Conservation (phyloP, 2,329 filamentous ascomycete species). For the Diaporthe sp. region DNA sequence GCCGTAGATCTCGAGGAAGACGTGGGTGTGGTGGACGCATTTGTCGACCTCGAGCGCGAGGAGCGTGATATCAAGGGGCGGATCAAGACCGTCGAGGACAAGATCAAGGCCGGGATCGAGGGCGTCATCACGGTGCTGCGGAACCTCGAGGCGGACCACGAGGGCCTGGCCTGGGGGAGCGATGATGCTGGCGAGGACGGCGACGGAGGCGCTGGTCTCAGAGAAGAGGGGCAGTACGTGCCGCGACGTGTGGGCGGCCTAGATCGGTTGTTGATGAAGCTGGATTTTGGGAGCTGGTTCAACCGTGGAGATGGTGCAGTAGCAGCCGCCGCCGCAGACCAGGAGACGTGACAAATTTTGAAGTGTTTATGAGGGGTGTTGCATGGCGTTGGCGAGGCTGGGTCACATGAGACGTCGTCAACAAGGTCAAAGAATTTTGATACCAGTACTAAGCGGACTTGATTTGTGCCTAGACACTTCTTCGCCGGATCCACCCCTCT, state of each 20-base stretch:
- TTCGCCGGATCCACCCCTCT: not conserved
- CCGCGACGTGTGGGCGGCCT: conserved; percentile 82
- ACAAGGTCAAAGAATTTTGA: not conserved
- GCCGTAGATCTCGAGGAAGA: conserved; percentile 85
- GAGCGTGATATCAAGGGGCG: conserved; percentile 74
- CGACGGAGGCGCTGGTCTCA: conserved; percentile 41
- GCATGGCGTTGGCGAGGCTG: conserved; percentile 15
- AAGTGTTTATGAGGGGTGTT: not conserved
- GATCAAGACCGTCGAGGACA: conserved; percentile 70
- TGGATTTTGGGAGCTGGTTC: conserved; percentile 77
- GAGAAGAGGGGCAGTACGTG: conserved; percentile 67
- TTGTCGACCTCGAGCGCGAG: conserved; percentile 77
- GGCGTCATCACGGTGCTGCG: conserved; percentile 69
- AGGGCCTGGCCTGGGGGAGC: conserved; percentile 49
- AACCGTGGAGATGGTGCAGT: conserved; percentile 44
- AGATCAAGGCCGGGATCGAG: conserved; percentile 75
- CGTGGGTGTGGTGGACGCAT: conserved; percentile 82
- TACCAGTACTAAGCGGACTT: conserved; percentile 16
- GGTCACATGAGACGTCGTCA: not conserved
- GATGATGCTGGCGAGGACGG: conserved; percentile 42
- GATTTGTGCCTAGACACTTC: not conserved
- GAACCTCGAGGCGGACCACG: conserved; percentile 53
- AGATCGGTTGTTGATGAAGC: conserved; percentile 89
- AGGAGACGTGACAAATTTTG: not conserved
- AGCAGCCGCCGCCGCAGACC: not conserved